phyloP scores from a whole-genome alignment of 176 grass and related monocot genomes.

The Urochloa ruziziensis region DNA sequence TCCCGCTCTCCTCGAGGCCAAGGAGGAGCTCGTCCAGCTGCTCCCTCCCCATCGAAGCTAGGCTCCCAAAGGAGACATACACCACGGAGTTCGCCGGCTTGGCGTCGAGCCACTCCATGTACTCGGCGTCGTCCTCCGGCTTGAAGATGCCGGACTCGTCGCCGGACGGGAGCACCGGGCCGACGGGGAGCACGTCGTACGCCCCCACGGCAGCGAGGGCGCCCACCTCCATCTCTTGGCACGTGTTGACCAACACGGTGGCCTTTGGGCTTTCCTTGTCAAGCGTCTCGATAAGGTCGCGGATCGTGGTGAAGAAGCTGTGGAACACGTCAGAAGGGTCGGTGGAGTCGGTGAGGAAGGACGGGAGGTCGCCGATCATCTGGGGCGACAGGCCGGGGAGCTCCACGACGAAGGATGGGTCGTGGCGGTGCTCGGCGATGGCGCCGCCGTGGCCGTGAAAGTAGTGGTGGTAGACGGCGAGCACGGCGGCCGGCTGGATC shows the following conservation, averaged over 20 bases:
- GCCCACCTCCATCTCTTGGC: conserved; percentile 34
- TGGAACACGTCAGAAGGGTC: conserved; percentile 22
- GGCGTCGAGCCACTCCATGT: no score
- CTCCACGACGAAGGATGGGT: conserved; percentile 41
- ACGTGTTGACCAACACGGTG: conserved; percentile 47
- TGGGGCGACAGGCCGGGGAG: conserved; percentile 38
- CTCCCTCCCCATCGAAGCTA: no score
- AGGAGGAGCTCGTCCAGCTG: no score
- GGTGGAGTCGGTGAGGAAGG: conserved; percentile 35
- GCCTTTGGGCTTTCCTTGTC: conserved; percentile 13
- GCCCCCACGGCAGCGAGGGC: conserved; percentile 8
- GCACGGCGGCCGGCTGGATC: conserved; percentile 62
- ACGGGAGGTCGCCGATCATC: conserved; percentile 41
- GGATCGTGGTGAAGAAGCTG: conserved; percentile 23
- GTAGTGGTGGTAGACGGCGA: conserved; percentile 64
- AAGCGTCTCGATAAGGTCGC: conserved; percentile 31
- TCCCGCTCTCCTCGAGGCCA: no score
- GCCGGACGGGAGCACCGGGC: conserved; percentile 42
- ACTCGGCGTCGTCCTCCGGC: no score
- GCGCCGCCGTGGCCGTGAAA: conserved; percentile 44
- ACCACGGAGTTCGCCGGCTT: no score
- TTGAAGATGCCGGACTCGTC: no score
- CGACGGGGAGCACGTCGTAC: conserved; percentile 36
- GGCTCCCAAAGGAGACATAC: no score
- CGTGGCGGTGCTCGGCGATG: conserved; percentile 17